phyloP scores from a whole-genome alignment of 805 yeast genomes.

The Yarrowia sp. region DNA sequence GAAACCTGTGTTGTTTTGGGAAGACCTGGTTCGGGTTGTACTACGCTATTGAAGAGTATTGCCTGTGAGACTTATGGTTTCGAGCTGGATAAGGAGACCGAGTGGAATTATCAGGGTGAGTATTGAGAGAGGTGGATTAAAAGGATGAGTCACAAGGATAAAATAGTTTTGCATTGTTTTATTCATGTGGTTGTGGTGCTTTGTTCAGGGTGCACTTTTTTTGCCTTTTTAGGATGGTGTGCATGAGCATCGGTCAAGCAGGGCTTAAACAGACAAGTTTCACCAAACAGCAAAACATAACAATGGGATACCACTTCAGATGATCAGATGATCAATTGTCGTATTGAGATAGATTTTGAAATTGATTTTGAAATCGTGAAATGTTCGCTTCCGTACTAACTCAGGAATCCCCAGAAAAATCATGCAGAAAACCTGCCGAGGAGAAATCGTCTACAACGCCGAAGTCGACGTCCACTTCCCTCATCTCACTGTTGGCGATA shows the following conservation, averaged over 20 bases:
- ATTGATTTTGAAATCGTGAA: no score
- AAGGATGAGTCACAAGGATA: no score
- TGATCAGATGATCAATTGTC: no score
- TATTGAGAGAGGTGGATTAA: neutral
- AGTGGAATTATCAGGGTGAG: conserved; percentile 44
- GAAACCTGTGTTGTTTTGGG: conserved; percentile 72
- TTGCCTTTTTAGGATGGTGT: no score
- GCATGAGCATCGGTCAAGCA: no score
- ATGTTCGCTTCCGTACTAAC: neutral
- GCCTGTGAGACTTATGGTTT: conserved; percentile 59
- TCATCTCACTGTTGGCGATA: conserved; percentile 63
- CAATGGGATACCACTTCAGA: no score
- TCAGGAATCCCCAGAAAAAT: conserved; percentile 47
- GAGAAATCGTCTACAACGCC: conserved; percentile 71
- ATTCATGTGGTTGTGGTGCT: neutral
- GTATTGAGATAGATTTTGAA: no score
- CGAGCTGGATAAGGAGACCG: conserved; percentile 46
- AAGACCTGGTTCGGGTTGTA: conserved; percentile 74
- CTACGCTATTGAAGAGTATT: conserved; percentile 58
- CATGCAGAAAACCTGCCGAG: conserved; percentile 53
- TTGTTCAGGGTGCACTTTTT: no score
- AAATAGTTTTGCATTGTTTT: no score
- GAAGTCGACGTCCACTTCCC: conserved; percentile 70
- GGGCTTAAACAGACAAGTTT: no score
- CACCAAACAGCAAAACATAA: no score